Conservation (phyloP, 1,284 basidiomycete genomes). For the Puccinia coronata region DNA sequence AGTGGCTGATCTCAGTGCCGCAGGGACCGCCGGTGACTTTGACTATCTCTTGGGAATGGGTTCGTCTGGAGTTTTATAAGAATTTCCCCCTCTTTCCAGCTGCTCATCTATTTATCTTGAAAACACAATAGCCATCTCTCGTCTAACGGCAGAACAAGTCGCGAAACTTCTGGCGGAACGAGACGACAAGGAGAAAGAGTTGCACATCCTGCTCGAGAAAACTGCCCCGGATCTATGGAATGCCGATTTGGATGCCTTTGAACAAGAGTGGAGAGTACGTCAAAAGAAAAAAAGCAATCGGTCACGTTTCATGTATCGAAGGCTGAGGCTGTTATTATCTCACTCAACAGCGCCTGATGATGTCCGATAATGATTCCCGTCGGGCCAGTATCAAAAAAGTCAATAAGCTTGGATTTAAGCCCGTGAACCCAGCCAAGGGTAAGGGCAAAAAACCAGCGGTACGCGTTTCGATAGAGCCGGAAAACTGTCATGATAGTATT, state of each 20-base stretch:
- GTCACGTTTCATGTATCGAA: background rate
- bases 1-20: slow-evolving; percentile 60
- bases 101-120: slow-evolving; percentile 49
- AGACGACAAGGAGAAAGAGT: slow-evolving; percentile 77
- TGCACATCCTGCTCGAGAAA: slow-evolving; percentile 75
- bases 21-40: slow-evolving; percentile 69
- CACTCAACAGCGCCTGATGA: slow-evolving; percentile 6
- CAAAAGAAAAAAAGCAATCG: background rate
- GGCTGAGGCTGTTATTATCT: background rate
- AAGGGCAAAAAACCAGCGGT: slow-evolving; percentile 36
- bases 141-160: slow-evolving; percentile 65
- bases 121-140: slow-evolving; percentile 9
- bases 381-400: slow-evolving; percentile 36
- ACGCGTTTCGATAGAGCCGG: background rate
- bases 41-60: slow-evolving; percentile 95
- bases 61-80: slow-evolving; percentile 17
- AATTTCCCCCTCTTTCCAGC: slow-evolving; percentile 49
- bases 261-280: slow-evolving; percentile 79
- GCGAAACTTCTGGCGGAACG: slow-evolving; percentile 80
- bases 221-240: slow-evolving; percentile 88
- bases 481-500: too few relatives aligned
- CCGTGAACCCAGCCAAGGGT: background rate
- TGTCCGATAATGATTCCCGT: slow-evolving; percentile 15
- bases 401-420: slow-evolving; percentile 26
- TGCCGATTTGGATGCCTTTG: slow-evolving; percentile 79